Percentiles rank a stretch among this genome's conserved stretches.
phyloP scores from a whole-genome alignment of 2,329 filamentous ascomycete genomes.

The Diplodia sapinea region DNA sequence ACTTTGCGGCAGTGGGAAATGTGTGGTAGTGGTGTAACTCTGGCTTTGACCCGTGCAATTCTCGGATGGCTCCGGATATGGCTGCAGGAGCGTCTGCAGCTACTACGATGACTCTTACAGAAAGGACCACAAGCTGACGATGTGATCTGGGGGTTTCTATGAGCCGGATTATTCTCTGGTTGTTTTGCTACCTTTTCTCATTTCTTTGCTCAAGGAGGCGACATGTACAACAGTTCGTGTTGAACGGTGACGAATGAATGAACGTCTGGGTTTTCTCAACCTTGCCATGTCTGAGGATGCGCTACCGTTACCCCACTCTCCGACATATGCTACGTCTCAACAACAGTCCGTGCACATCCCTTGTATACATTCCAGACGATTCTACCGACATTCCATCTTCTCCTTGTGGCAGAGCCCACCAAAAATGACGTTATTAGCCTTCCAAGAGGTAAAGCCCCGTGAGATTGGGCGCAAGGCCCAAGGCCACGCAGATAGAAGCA shows the following conservation, averaged over 20 bases:
- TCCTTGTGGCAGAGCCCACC: not conserved
- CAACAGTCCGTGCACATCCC: not conserved
- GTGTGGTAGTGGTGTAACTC: conserved; percentile 10
- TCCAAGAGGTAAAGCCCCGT: not conserved
- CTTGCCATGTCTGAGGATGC: not conserved
- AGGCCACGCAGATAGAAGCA: not conserved
- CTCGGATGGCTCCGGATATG: conserved; percentile 8
- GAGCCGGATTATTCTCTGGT: not conserved
- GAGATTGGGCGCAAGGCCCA: not conserved
- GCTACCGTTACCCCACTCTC: not conserved
- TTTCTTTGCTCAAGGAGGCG: conserved; percentile 3
- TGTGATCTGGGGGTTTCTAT: conserved; percentile 29
- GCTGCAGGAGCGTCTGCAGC: not conserved
- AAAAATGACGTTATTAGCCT: not conserved
- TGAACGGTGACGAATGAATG: conserved; percentile 29
- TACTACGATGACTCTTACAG: conserved; percentile 29
- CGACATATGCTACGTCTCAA: conserved; percentile 1
- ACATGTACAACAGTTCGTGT: conserved; percentile 24
- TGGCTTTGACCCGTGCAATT: not conserved
- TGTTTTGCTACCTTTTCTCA: conserved; percentile 15
- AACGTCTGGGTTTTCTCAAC: not conserved
- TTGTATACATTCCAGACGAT: not conserved
- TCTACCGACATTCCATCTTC: not conserved
- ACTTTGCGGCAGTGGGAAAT: conserved; percentile 21
- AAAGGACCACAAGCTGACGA: conserved; percentile 26